These are phyloP conservation scores for Logfia minima DNA, from an alignment of 129 eudicot genomes.

Conservation along the genomic window DNA sequence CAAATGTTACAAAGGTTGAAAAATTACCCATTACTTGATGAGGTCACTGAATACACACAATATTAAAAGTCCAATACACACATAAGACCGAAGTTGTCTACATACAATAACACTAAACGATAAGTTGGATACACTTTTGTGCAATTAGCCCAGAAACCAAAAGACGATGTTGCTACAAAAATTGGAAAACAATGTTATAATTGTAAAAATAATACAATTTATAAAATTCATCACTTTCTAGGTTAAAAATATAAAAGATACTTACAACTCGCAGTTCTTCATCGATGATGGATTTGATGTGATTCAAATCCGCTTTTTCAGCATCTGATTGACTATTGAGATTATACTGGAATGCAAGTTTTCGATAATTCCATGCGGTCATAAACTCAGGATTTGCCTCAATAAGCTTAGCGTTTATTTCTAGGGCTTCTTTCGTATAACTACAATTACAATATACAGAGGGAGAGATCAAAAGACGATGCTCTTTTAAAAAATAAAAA, in stretches of 20 bases:
- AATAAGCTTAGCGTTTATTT: conserved; percentile 60
- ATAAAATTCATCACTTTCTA: neutral
- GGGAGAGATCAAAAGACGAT: conserved; percentile 17
- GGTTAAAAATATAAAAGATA: neutral
- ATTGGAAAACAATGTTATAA: too few species aligned
- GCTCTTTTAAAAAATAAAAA: neutral
- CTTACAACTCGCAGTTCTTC: conserved; percentile 74
- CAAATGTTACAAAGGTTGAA: too few species aligned
- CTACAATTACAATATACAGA: conserved; percentile 30
- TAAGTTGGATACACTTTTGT: neutral
- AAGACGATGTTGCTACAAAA: neutral
- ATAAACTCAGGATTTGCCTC: conserved; percentile 73
- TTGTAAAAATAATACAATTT: neutral
- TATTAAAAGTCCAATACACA: neutral
- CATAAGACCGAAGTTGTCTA: neutral
- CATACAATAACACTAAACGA: neutral
- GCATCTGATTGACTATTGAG: neutral
- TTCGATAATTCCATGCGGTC: conserved; percentile 93
- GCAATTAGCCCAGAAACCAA: neutral
- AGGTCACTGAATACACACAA: too few species aligned
- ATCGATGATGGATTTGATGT: conserved; percentile 46
- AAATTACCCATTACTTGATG: too few species aligned
- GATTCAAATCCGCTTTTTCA: neutral
- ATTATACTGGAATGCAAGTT: conserved; percentile 56
- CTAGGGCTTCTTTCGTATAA: conserved; percentile 82